phyloP scores from a whole-genome alignment of 208 protist genomes.

The Kentomonas sorsogonicus region DNA sequence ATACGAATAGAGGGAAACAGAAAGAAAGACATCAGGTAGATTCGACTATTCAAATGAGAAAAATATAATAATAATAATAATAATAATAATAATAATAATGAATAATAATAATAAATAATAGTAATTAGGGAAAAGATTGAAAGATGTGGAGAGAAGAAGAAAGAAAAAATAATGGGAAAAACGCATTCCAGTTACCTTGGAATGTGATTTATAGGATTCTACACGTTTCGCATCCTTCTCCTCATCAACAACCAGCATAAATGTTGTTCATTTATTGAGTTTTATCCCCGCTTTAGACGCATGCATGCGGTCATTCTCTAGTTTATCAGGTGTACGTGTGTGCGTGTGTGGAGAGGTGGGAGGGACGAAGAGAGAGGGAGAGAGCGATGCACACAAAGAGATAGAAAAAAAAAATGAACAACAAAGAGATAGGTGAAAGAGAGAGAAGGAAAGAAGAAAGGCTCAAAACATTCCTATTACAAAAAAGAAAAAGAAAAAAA shows the following conservation, averaged over 20 bases:
- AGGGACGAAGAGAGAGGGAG: slow-evolving; percentile 6
- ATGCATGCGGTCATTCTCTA: no score
- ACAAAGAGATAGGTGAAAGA: no score
- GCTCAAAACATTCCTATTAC: neutral
- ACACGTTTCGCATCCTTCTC: no score
- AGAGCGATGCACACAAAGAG: slow-evolving; percentile 11
- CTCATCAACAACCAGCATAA: no score
- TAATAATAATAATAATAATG: no score
- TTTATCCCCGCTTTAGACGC: no score
- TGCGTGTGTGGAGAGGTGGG: neutral
- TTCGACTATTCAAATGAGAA: no score
- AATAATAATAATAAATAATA: slow-evolving; percentile 9
- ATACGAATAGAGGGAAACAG: slow-evolving; percentile 3
- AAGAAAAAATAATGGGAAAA: slow-evolving; percentile 17
- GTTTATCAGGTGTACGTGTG: no score
- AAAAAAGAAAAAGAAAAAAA: slow-evolving; percentile 11
- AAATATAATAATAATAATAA: no score
- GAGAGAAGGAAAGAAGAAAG: slow-evolving; percentile 11
- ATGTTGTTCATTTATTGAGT: no score
- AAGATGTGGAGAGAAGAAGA: slow-evolving; percentile 5
- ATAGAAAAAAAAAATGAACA: slow-evolving; percentile 16
- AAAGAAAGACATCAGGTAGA: slow-evolving; percentile 16
- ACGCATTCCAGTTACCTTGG: no score
- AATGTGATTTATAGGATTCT: no score
- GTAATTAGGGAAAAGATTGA: neutral